Evolutionary conservation across 2,329 filamentous ascomycete genomes (phyloP).

Genomic region (Fonsecaea multimorphosa): DNA sequence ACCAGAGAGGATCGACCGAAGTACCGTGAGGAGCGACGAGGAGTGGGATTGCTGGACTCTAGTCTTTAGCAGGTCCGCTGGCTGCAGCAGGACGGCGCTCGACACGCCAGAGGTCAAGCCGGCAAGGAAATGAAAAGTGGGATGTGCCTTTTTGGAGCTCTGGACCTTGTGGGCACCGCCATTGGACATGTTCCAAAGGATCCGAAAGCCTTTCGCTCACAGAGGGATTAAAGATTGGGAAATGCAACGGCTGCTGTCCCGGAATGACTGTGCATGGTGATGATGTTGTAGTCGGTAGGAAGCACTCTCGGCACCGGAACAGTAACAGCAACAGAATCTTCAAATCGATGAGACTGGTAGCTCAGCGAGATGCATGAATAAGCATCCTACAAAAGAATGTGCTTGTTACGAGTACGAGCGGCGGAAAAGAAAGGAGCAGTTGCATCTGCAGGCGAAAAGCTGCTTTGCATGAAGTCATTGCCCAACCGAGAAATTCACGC

Average conservation of each 20-base stretch:
- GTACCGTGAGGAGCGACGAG: constrained; percentile 70
- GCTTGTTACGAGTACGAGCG: constrained; percentile 13
- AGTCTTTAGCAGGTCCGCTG: constrained; percentile 94
- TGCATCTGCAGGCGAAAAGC: background rate
- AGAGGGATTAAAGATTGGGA: constrained; percentile 3
- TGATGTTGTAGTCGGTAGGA: background rate
- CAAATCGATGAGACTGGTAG: background rate
- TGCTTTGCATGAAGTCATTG: constrained; percentile 11
- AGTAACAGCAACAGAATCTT: background rate
- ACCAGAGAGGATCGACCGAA: constrained; percentile 72
- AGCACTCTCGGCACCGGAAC: background rate
- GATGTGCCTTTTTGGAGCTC: constrained; percentile 37
- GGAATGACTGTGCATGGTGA: constrained; percentile 14
- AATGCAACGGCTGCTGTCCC: constrained; percentile 1
- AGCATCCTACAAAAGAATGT: background rate
- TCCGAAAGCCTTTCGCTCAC: background rate
- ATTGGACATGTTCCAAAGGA: constrained; percentile 33
- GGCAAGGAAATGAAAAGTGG: constrained; percentile 81
- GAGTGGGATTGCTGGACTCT: constrained; percentile 86
- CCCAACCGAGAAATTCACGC: background rate
- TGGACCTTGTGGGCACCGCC: constrained; percentile 20
- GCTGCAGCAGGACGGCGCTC: constrained; percentile 89
- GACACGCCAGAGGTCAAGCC: constrained; percentile 86
- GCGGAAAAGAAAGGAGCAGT: background rate
- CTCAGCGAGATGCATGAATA: constrained; percentile 8